Conservation (phyloP, 2,329 filamentous ascomycete species). For the Alternaria ventricosa region DNA sequence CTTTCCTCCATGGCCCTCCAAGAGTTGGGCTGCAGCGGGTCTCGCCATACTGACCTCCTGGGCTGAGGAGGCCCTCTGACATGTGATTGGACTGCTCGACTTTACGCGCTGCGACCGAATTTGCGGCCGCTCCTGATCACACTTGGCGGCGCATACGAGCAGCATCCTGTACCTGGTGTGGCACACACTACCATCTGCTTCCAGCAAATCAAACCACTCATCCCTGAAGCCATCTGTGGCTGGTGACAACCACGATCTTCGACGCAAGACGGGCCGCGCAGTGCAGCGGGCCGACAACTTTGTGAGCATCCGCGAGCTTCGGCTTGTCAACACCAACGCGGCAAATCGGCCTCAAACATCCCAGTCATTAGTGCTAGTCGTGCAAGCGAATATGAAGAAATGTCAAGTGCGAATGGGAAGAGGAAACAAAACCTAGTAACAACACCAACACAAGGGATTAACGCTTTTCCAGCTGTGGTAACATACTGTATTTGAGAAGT, state of each 20-base stretch:
- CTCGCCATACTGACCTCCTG: slow-evolving; percentile 16
- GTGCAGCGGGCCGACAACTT: slow-evolving; percentile 13
- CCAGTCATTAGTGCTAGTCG: neutral
- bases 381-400: neutral
- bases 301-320: neutral
- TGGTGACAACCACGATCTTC: slow-evolving; percentile 6
- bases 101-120: slow-evolving; percentile 44
- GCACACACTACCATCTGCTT: slow-evolving; percentile 11
- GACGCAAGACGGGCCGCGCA: slow-evolving; percentile 10
- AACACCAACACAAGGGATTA: neutral
- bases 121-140: slow-evolving; percentile 33
- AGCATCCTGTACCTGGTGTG: slow-evolving; percentile 22
- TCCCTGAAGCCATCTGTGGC: neutral
- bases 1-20: slow-evolving; percentile 20
- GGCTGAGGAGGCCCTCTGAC: slow-evolving; percentile 24
- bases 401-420: neutral
- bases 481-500: neutral
- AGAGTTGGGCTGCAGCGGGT: slow-evolving; percentile 33
- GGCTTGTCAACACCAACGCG: neutral
- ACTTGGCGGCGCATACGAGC: slow-evolving; percentile 42
- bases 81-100: slow-evolving; percentile 30
- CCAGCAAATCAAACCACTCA: neutral
- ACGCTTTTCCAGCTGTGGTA: neutral
- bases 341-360: neutral
- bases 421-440: neutral